Conservation (phyloP, 306 rosid genomes). For the Rosa rugosa region DNA sequence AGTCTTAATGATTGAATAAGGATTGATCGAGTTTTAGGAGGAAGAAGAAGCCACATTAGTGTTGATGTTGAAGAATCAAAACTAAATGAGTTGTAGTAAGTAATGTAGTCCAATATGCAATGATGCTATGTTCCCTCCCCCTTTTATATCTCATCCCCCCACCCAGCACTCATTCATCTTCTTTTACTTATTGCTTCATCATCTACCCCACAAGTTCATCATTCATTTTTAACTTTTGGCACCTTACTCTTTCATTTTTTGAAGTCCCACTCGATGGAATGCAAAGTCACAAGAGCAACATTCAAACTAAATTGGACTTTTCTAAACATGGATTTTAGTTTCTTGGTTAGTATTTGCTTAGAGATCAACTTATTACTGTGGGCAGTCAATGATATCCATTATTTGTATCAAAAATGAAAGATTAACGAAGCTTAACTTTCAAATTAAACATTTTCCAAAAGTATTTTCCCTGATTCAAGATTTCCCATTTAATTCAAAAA, state of each 20-base stretch:
- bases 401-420: background rate
- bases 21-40: background rate
- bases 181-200: constrained; percentile 28
- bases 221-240: constrained; percentile 27
- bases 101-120: constrained; percentile 26
- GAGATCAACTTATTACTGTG: background rate
- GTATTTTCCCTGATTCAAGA: constrained; percentile 1
- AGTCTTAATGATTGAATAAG: background rate
- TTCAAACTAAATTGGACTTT: background rate
- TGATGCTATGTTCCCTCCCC: constrained; percentile 42
- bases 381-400: background rate
- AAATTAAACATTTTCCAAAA: background rate
- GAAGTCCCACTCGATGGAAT: background rate
- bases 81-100: background rate
- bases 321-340: background rate
- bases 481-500: constrained; percentile 3
- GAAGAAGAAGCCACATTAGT: background rate
- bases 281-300: constrained; percentile 22
- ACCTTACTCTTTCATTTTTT: background rate
- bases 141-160: constrained; percentile 23
- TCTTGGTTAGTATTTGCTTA: background rate
- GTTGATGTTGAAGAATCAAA: background rate
- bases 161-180: constrained; percentile 27
- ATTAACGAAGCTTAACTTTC: background rate
- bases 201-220: constrained; percentile 47